Base-by-base conservation (phyloP, 2,329 filamentous ascomycete genomes). In the Colletotrichum sp. region DNA sequence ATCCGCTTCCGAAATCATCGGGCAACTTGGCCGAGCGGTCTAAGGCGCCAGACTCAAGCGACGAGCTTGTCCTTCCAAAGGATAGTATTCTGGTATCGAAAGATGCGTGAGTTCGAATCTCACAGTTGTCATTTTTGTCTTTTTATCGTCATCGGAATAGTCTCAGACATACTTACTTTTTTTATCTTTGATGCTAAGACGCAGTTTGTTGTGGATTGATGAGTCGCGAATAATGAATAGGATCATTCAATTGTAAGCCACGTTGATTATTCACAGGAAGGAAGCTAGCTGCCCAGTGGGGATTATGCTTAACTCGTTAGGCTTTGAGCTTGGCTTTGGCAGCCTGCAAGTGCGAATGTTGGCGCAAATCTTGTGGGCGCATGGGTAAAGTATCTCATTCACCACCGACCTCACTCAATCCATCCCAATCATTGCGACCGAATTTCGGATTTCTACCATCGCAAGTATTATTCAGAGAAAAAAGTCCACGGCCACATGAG, bases 21-120 rank as follows among this genome's bases (percentile, higher is more conserved):
- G 73, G 70, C 38, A 75, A 75, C 73, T 75, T 75, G 73, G 73
- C 73, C 73, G 73, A 75, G 73, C 73, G 73, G 73, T 75, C 73
- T 73, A 75, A 75, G 73, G 73, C 73, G 73, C 73, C 73, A 75
- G 73, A 75, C 73, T 75, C 73, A 75, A 75, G 73, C 57, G 15
- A 52, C 3, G 12, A 68, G 57, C 70, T 75, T 75, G 8, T 36
- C 64, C 69, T 71, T 57, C 0, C 16, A 75, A 7, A 61, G 73
- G 58, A 16, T 52, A 26, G 72, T 4, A 68, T 75, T 75, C 73
- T 75, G 73, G 73, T 75, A 64, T 75, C 73, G 73, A 24, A 75
- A 75, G 73, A 75, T 64, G 73, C 73, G 73, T 75, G 73, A 75
- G 73, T 75, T 75, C 73, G 73, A 75, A 75, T 75, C 73, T 75